These are phyloP conservation scores for Lachancea dasiensis DNA, from an alignment of 805 yeast genomes.

Conservation along the genomic window DNA sequence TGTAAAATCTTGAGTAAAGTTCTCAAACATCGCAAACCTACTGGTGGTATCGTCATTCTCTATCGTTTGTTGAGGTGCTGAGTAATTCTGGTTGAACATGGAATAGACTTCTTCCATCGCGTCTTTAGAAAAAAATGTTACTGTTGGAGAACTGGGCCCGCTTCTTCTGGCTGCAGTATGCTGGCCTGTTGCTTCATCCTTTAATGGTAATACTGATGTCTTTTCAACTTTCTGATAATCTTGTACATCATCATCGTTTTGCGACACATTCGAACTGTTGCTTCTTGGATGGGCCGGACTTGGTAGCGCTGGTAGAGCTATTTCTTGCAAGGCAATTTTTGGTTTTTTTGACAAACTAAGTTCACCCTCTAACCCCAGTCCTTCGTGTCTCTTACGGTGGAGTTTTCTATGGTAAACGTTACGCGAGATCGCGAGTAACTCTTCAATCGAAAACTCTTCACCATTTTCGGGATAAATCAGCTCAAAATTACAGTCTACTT, in stretches of 20 bases:
- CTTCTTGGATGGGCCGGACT: too few relatives aligned
- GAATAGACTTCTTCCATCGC: constrained; percentile 68
- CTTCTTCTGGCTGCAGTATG: constrained; percentile 11
- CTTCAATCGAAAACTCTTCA: constrained; percentile 58
- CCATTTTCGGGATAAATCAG: constrained; percentile 42
- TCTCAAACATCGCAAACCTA: constrained; percentile 25
- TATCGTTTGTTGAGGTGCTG: constrained; percentile 15
- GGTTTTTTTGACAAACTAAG: not conserved
- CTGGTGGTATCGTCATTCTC: constrained; percentile 25
- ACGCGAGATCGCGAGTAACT: constrained; percentile 52
- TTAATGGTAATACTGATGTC: constrained; percentile 42
- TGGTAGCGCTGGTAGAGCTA: not conserved
- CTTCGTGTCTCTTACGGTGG: constrained; percentile 1
- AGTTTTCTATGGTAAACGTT: constrained; percentile 21
- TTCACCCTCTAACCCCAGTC: too few relatives aligned
- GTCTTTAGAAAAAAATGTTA: constrained; percentile 67
- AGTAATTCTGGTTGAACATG: constrained; percentile 56
- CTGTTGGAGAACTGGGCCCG: constrained; percentile 61
- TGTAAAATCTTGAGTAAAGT: constrained; percentile 36
- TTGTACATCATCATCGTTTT: not conserved
- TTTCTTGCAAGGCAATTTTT: constrained; percentile 3
- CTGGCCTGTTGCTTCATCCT: constrained; percentile 27
- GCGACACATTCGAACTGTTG: too few relatives aligned
- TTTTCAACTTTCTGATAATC: constrained; percentile 20
- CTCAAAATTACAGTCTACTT: constrained; percentile 53